phyloP scores from a whole-genome alignment of 495 filamentous ascomycete species.

The Hypoxylon crocopeplum region DNA sequence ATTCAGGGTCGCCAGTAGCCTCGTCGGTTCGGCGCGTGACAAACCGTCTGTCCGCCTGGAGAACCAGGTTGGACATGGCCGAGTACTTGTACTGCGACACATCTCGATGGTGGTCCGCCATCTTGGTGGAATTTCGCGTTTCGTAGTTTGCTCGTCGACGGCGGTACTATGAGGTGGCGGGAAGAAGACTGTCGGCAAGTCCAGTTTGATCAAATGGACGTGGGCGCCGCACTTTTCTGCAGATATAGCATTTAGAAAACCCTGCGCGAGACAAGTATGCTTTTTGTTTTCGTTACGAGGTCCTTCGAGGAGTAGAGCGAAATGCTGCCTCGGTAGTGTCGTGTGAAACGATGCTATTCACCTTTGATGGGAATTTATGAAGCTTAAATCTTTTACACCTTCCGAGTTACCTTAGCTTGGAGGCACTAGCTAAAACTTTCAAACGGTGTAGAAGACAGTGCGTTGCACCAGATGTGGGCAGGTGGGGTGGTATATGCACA shows the following conservation, averaged over 20 bases:
- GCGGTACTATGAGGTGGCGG: conserved; percentile 6
- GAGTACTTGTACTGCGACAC: conserved; percentile 99
- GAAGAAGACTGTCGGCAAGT: conserved; percentile 26
- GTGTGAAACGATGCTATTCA: not conserved
- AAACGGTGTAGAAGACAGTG: not conserved
- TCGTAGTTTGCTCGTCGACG: conserved; percentile 11
- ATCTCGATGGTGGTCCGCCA: conserved; percentile 87
- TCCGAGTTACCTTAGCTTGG: no score
- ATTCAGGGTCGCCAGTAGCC: conserved; percentile 96
- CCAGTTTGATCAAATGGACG: conserved; percentile 43
- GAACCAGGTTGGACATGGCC: conserved; percentile 99
- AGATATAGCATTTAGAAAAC: conserved; percentile 42
- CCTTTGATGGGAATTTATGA: conserved; percentile 17
- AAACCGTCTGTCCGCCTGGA: conserved; percentile 98
- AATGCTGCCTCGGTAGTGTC: not conserved
- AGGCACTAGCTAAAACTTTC: not conserved
- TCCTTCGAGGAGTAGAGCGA: conserved; percentile 17
- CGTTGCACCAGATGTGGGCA: not conserved
- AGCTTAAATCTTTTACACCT: conserved; percentile 14
- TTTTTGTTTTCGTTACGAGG: conserved; percentile 18
- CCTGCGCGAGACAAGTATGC: conserved; percentile 25
- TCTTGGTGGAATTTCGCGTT: conserved; percentile 47
- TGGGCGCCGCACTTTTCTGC: conserved; percentile 32
- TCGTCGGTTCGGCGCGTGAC: conserved; percentile 91
- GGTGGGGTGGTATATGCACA: no score